Percentiles rank a stretch among this genome's conserved stretches.
Evolutionary conservation across 2,329 filamentous ascomycete species (phyloP).

Genomic region (Metarhizium robertsii): DNA sequence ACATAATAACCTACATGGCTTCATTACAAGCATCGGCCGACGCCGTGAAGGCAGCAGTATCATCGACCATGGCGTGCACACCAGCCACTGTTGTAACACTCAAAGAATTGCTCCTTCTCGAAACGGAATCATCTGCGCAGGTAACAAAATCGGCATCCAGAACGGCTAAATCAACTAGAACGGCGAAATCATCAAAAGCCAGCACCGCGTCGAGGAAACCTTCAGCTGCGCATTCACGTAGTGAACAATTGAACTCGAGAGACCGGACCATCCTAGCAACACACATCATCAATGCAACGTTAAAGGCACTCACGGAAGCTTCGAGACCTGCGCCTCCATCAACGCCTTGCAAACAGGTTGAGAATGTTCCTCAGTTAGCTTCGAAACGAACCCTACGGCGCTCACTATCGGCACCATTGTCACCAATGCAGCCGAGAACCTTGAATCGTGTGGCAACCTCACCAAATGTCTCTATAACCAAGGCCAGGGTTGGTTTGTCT

Average conservation of each 20-base stretch:
- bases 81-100: constrained; percentile 36
- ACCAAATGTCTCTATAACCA: constrained; percentile 29
- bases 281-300: constrained; percentile 59
- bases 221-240: constrained; percentile 10
- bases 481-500: constrained; percentile 17
- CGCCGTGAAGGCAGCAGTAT: constrained; percentile 44
- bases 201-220: constrained; percentile 10
- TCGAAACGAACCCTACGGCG: constrained; percentile 37
- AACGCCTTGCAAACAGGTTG: constrained; percentile 23
- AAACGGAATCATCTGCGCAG: constrained; percentile 18
- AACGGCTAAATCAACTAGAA: constrained; percentile 14
- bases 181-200: constrained; percentile 15
- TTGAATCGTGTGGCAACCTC: constrained; percentile 52
- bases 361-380: constrained; percentile 23
- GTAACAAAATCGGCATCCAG: constrained; percentile 17
- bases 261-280: constrained; percentile 62
- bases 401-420: constrained; percentile 49
- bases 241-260: constrained; percentile 22
- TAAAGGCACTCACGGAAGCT: constrained; percentile 61
- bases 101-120: constrained; percentile 35
- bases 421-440: constrained; percentile 51
- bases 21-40: constrained; percentile 34
- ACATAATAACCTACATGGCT: constrained; percentile 29
- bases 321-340: constrained; percentile 37
- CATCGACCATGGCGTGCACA: constrained; percentile 45